These are phyloP conservation scores for Cutaneotrichosporon dermatis DNA, from an alignment of 1,284 basidiomycete species.

Conservation along the genomic window DNA sequence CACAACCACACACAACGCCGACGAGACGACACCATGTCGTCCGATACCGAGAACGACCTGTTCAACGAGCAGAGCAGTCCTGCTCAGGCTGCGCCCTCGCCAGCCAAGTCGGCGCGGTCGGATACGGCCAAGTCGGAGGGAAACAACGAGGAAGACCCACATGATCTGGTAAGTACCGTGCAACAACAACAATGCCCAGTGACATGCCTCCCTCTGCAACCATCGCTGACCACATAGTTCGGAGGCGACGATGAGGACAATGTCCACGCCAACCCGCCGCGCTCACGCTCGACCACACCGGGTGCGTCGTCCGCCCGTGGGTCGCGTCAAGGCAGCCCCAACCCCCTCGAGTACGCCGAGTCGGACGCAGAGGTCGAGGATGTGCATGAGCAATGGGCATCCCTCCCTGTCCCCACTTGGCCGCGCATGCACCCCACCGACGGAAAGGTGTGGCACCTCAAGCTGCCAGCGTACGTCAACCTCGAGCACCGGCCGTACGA, in stretches of 20 bases:
- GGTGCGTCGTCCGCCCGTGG: background rate
- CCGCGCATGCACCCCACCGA: conserved; percentile 38
- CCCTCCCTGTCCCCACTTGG: conserved; percentile 38
- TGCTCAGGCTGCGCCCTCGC: conserved; percentile 7
- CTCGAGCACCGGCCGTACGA: conserved; percentile 44
- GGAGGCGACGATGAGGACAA: conserved; percentile 22
- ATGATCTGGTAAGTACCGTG: conserved; percentile 25
- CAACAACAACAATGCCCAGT: no score
- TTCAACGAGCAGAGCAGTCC: conserved; percentile 25
- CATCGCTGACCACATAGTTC: conserved; percentile 21
- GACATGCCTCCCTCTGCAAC: no score
- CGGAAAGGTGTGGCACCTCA: conserved; percentile 43
- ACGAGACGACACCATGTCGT: conserved; percentile 27
- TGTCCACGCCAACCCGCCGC: background rate
- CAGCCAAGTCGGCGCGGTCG: background rate
- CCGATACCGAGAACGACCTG: conserved; percentile 34
- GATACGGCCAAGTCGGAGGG: background rate
- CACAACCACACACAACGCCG: background rate
- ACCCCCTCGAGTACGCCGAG: conserved; percentile 45
- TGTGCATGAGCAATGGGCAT: conserved; percentile 27
- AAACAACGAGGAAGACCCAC: conserved; percentile 2
- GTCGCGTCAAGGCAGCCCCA: background rate
- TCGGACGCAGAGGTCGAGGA: conserved; percentile 22
- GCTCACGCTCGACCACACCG: conserved; percentile 10
- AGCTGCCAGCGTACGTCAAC: conserved; percentile 44